Conservation (phyloP, 2,329 filamentous ascomycete genomes). For the Calonectria hawksworthii region DNA sequence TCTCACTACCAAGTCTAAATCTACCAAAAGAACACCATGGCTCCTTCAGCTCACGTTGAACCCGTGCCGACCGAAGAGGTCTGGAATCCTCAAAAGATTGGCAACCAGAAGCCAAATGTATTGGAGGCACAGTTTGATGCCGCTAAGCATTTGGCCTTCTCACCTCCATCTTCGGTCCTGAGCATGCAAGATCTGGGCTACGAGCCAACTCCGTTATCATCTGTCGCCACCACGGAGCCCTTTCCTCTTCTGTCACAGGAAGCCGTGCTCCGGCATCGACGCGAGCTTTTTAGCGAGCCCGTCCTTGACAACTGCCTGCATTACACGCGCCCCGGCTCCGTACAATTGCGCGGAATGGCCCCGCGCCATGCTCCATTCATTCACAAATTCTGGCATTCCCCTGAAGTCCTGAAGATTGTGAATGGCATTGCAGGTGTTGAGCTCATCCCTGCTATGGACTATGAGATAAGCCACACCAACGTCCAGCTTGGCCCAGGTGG, state of each 20-base stretch:
- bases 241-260: conserved; percentile 47
- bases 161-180: conserved; percentile 29
- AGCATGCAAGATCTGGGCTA: conserved; percentile 41
- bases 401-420: conserved; percentile 66
- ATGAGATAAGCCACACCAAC: conserved; percentile 72
- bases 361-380: conserved; percentile 50
- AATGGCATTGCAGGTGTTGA: conserved; percentile 71
- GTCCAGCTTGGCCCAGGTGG: conserved; percentile 50
- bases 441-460: conserved; percentile 68
- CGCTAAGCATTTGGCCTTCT: conserved; percentile 39
- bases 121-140: conserved; percentile 26
- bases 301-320: conserved; percentile 49
- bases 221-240: conserved; percentile 47
- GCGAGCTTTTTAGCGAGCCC: conserved; percentile 39
- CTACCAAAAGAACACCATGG: conserved; percentile 25
- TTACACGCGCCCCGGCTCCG: conserved; percentile 44
- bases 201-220: conserved; percentile 37
- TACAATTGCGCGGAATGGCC: conserved; percentile 48
- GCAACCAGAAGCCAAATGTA: not conserved
- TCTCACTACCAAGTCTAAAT: too few relatives aligned
- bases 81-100: not conserved
- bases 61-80: not conserved
- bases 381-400: conserved; percentile 65
- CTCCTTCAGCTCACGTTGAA: conserved; percentile 28
- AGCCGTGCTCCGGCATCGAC: conserved; percentile 38